A percentile compares a stretch with the other conserved stretches of the same genome.
Conservation (phyloP, 805 yeast genomes). For the Cephaloascus fragrans region DNA sequence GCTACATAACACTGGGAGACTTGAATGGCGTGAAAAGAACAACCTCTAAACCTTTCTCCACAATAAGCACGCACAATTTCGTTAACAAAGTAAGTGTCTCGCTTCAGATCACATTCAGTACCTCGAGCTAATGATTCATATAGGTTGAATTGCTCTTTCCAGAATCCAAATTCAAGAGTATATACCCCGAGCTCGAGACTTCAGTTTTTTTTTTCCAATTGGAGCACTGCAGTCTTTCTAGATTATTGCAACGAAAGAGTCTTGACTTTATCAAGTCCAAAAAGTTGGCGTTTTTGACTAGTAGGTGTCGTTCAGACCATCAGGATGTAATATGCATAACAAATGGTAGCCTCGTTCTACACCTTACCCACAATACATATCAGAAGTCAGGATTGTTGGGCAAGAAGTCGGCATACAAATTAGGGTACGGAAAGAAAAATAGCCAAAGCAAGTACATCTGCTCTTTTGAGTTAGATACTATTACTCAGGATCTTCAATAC, state of each 20-base stretch:
- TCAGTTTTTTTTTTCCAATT: background rate
- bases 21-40: background rate
- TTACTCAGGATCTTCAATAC: constrained; percentile 3
- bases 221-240: background rate
- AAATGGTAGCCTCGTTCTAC: constrained; percentile 14
- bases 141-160: constrained; percentile 7
- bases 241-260: constrained; percentile 3
- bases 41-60: background rate
- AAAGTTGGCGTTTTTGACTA: background rate
- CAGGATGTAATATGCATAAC: constrained; percentile 18
- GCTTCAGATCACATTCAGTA: constrained; percentile 4
- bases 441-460: constrained; percentile 4
- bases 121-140: background rate
- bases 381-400: constrained; percentile 21
- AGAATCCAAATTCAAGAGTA: constrained; percentile 4
- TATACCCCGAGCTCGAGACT: constrained; percentile 1
- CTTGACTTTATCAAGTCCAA: background rate
- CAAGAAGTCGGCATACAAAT: constrained; percentile 8
- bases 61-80: constrained; percentile 13
- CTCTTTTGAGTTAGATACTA: constrained; percentile 1
- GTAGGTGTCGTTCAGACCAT: constrained; percentile 12
- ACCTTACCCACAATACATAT: constrained; percentile 18
- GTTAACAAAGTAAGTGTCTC: constrained; percentile 12
- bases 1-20: constrained; percentile 7
- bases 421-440: constrained; percentile 4